Percentiles rank a stretch among this genome's conserved stretches.
phyloP scores from a whole-genome alignment of 768 basidiomycete genomes.

The Sutorius australiensis region DNA sequence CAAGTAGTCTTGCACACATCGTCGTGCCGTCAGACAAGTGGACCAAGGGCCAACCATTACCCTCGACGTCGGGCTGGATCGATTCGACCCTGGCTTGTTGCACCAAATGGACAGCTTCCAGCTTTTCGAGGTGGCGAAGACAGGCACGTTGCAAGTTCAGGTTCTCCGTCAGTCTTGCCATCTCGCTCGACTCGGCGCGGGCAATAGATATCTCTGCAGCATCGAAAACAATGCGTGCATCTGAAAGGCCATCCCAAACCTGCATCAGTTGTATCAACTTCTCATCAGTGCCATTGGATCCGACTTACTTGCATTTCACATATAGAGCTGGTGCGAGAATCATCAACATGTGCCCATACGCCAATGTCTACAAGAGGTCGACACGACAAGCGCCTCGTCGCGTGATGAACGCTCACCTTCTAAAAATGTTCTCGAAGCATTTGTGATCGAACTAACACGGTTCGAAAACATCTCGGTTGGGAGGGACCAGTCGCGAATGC shows the following conservation, averaged over 20 bases:
- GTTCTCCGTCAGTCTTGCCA: conserved; percentile 90
- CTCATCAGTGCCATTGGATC: neutral
- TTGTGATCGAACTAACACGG: conserved; percentile 83
- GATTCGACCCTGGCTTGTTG: conserved; percentile 73
- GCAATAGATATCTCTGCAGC: conserved; percentile 40
- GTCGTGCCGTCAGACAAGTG: conserved; percentile 63
- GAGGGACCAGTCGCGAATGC: conserved; percentile 64
- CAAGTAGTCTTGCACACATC: conserved; percentile 71
- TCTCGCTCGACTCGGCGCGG: conserved; percentile 36
- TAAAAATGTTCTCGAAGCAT: conserved; percentile 63
- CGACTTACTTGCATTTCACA: conserved; percentile 78
- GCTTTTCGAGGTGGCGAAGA: conserved; percentile 54
- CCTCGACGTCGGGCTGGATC: conserved; percentile 47
- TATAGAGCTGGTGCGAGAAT: conserved; percentile 62
- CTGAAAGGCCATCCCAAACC: conserved; percentile 93
- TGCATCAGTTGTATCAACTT: conserved; percentile 21
- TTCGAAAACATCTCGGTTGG: conserved; percentile 63
- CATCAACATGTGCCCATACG: conserved; percentile 75
- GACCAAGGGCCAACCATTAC: conserved; percentile 77
- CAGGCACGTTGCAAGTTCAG: conserved; percentile 88
- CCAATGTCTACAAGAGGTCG: conserved; percentile 57
- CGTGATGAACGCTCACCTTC: conserved; percentile 41
- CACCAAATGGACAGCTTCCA: conserved; percentile 56
- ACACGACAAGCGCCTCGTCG: neutral
- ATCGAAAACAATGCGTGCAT: conserved; percentile 71